phyloP scores from a whole-genome alignment of 169 alveolate genomes.

The Cyclospora cayetanensis region DNA sequence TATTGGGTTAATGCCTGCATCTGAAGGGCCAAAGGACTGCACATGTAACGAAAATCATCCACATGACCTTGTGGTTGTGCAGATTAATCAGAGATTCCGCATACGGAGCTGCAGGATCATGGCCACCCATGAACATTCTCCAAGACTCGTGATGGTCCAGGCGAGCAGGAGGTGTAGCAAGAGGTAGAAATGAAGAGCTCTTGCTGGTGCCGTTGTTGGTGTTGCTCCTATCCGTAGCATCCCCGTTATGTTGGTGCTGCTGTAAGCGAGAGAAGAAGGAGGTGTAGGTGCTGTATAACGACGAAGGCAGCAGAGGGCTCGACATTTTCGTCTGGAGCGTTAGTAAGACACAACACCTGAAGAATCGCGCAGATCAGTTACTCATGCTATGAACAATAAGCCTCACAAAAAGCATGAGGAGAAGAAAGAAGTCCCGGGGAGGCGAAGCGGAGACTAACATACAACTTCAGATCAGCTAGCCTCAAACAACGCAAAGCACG shows the following conservation, averaged over 20 bases:
- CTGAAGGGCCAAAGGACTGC: constrained; percentile 82
- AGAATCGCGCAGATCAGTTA: too few species aligned
- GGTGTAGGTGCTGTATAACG: neutral
- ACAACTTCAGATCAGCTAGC: too few species aligned
- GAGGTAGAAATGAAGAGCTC: too few species aligned
- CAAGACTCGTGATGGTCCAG: constrained; percentile 85
- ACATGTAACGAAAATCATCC: constrained; percentile 85
- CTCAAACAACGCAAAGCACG: too few species aligned
- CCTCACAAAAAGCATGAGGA: too few species aligned
- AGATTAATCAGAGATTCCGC: constrained; percentile 86
- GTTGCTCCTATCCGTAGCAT: too few species aligned
- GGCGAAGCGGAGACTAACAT: too few species aligned
- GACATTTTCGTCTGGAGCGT: too few species aligned
- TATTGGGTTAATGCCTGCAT: constrained; percentile 58
- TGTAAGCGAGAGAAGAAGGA: neutral
- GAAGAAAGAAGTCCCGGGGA: too few species aligned
- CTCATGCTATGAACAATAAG: too few species aligned
- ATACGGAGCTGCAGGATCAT: constrained; percentile 88
- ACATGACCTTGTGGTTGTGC: constrained; percentile 88
- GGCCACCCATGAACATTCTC: constrained; percentile 86
- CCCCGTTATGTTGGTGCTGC: too few species aligned
- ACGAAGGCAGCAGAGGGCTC: neutral
- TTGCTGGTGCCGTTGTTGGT: constrained; percentile 28
- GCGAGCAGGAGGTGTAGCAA: constrained; percentile 36
- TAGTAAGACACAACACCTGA: too few species aligned